Evolutionary conservation across 179 eudicot species (phyloP).

Genomic region (Monotropa hypopitys): DNA sequence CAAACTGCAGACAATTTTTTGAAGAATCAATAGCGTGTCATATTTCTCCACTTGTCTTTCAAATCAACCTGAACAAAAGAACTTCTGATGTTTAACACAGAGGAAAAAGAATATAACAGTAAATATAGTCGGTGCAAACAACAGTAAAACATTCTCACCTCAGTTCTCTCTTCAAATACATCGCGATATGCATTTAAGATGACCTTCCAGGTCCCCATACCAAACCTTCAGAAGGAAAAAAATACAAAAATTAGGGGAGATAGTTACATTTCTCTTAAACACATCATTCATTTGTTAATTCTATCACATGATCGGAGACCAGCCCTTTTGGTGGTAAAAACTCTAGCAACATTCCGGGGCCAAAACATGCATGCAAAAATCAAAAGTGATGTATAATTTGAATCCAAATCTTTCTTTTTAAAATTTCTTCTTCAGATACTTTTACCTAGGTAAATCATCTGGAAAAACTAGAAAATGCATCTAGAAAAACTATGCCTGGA

Average conservation of each 20-base stretch:
- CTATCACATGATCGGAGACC: neutral
- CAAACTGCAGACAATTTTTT: neutral
- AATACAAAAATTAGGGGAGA: neutral
- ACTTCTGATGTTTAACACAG: neutral
- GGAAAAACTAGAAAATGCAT: neutral
- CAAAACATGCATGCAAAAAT: neutral
- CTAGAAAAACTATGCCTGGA: neutral
- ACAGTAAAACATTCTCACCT: conserved; percentile 10
- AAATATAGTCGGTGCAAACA: neutral
- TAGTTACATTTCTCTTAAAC: neutral
- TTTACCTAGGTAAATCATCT: neutral
- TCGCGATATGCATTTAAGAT: conserved; percentile 25
- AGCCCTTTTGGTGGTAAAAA: neutral
- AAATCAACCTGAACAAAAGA: conserved; percentile 37
- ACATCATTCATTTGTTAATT: neutral
- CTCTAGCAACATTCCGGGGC: neutral
- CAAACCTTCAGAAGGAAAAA: conserved; percentile 29
- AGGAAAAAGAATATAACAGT: neutral
- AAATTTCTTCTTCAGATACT: neutral
- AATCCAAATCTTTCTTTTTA: neutral
- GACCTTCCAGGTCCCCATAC: conserved; percentile 49
- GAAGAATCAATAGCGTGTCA: conserved; percentile 19
- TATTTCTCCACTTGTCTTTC: conserved; percentile 84
- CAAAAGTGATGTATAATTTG: neutral
- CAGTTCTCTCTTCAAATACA: conserved; percentile 46